Percentiles rank a stretch among this genome's conserved stretches.
Evolutionary conservation across 768 basidiomycete genomes (phyloP).

Genomic region (Auriculariales sp.): DNA sequence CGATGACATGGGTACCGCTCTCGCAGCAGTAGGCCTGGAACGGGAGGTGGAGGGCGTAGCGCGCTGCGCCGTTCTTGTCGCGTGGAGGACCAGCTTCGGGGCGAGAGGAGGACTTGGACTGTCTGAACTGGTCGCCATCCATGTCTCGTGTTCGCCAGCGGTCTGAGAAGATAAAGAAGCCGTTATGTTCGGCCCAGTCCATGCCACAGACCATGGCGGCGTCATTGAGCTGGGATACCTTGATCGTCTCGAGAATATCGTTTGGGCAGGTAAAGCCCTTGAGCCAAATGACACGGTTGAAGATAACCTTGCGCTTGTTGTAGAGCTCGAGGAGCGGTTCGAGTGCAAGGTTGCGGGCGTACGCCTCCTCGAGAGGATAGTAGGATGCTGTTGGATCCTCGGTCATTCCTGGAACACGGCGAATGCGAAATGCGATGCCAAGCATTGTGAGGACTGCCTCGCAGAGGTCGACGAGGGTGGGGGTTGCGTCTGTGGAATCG

Average conservation of each 20-base stretch:
- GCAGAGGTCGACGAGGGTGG: conserved; percentile 84
- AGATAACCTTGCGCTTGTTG: conserved; percentile 61
- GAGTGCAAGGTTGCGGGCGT: conserved; percentile 82
- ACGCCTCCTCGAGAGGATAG: conserved; percentile 90
- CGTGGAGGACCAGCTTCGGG: conserved; percentile 86
- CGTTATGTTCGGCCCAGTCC: conserved; percentile 99
- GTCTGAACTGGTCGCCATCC: conserved; percentile 94
- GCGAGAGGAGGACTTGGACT: conserved; percentile 86
- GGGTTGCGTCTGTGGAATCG: conserved; percentile 87
- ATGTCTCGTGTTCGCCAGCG: conserved; percentile 97
- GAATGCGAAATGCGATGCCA: conserved; percentile 84
- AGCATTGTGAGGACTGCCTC: conserved; percentile 90
- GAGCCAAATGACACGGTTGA: conserved; percentile 88
- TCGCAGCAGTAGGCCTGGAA: conserved; percentile 99
- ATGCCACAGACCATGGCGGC: conserved; percentile 99
- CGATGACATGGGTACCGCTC: conserved; percentile 92
- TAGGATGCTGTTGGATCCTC: conserved; percentile 76
- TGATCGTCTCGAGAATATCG: conserved; percentile 90
- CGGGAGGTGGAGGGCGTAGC: conserved; percentile 84
- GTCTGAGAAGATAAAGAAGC: conserved; percentile 96
- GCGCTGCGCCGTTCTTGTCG: conserved; percentile 62
- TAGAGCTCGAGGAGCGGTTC: conserved; percentile 81
- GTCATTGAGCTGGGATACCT: conserved; percentile 78
- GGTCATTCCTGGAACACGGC: conserved; percentile 88
- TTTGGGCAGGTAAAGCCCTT: conserved; percentile 99